Percentiles rank a stretch among this genome's conserved stretches.
Conservation (phyloP, 805 yeast species). For the Sungouiella thailandica region DNA sequence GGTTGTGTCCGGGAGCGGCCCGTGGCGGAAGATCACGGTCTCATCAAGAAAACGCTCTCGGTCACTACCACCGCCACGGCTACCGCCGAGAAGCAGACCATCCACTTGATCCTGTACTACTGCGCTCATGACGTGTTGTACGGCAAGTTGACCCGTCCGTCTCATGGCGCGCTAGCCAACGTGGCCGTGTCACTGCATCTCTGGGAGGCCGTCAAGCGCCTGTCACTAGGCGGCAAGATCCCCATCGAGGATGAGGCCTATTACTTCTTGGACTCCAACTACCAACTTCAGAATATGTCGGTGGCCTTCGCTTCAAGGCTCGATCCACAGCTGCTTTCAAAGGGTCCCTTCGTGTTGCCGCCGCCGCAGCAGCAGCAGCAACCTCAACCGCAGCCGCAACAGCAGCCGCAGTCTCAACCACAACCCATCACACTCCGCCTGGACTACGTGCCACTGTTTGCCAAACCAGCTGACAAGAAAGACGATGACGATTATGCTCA, state of each 20-base stretch:
- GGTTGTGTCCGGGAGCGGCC: background rate
- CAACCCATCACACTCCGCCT: no score
- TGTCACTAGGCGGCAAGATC: conserved; percentile 54
- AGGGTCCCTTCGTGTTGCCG: no score
- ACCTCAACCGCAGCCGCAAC: no score
- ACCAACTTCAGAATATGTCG: conserved; percentile 38
- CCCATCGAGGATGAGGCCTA: conserved; percentile 47
- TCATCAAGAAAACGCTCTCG: conserved; percentile 79
- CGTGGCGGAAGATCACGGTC: conserved; percentile 64
- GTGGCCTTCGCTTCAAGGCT: conserved; percentile 9
- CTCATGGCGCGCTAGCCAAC: conserved; percentile 48
- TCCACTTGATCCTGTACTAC: conserved; percentile 79
- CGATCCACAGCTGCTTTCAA: no score
- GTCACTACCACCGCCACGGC: conserved; percentile 38
- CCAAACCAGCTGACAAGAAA: no score
- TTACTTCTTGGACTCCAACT: conserved; percentile 42
- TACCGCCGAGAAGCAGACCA: conserved; percentile 37
- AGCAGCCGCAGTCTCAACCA: no score
- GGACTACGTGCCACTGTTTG: no score
- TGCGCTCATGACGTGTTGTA: conserved; percentile 65
- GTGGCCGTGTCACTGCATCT: conserved; percentile 43
- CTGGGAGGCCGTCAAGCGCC: conserved; percentile 53
- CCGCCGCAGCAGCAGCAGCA: no score
- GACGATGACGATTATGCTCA: no score
- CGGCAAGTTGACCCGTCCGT: conserved; percentile 54